These are phyloP conservation scores for Astrephomene gubernaculifera DNA, from an alignment of 139 green algal species.

Conservation along the genomic window DNA sequence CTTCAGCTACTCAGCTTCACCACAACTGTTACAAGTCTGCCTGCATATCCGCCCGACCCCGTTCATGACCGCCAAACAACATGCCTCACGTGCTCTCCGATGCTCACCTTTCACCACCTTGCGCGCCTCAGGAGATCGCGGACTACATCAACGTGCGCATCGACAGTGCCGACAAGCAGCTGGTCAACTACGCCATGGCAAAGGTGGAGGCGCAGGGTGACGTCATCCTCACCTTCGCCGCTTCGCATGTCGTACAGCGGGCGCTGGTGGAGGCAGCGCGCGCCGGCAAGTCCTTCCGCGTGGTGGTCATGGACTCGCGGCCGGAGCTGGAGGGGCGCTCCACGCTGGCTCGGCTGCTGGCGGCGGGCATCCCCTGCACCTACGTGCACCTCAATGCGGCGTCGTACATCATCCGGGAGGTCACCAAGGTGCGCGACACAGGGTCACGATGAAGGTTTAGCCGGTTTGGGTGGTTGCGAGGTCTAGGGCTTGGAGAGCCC, in stretches of 20 bases:
- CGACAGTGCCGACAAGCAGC: constrained; percentile 69
- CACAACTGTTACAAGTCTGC: too few relatives aligned
- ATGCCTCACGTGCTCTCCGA: too few relatives aligned
- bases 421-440: constrained; percentile 72
- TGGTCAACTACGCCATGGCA: constrained; percentile 75
- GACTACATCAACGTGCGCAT: constrained; percentile 62
- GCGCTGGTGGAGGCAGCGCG: constrained; percentile 52
- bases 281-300: constrained; percentile 75
- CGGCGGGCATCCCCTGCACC: constrained; percentile 79
- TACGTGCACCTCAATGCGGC: constrained; percentile 85
- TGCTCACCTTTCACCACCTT: constrained; percentile 45
- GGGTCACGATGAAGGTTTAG: not conserved
- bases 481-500: too few relatives aligned
- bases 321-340: constrained; percentile 85
- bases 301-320: constrained; percentile 89
- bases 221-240: constrained; percentile 92
- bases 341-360: constrained; percentile 73
- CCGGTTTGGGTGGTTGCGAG: too few relatives aligned
- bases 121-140: constrained; percentile 74
- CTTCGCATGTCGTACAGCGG: constrained; percentile 65
- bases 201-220: constrained; percentile 89
- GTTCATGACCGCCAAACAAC: too few relatives aligned
- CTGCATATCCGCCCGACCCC: too few relatives aligned
- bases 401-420: constrained; percentile 83
- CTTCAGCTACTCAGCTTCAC: too few relatives aligned